Evolutionary conservation across 139 green algal genomes (phyloP).

Genomic region (Tetradesmus lagerheimii): DNA sequence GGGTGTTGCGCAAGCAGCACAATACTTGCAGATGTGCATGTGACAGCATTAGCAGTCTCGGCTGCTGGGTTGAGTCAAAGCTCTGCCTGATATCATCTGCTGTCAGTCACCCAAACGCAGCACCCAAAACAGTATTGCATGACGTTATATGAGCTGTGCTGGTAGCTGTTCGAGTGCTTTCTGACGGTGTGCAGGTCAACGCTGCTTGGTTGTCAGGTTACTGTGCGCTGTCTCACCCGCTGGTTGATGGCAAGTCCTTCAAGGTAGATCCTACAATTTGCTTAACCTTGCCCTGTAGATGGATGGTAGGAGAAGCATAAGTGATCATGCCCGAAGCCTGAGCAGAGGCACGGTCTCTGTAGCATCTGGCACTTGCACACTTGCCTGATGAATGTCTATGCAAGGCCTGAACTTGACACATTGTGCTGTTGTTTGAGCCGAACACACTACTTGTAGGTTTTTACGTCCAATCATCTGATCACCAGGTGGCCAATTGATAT

Average conservation of each 20-base stretch:
- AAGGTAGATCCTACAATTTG: constrained; percentile 99
- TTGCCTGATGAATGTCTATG: constrained; percentile 99
- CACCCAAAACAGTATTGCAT: background rate
- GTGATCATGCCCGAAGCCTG: background rate
- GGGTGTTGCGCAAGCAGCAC: too few relatives aligned
- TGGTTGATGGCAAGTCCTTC: constrained; percentile 72
- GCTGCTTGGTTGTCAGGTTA: background rate
- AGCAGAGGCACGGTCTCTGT: background rate
- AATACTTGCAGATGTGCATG: too few relatives aligned
- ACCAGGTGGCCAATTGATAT: background rate
- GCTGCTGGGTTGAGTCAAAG: too few relatives aligned
- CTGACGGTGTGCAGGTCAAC: background rate
- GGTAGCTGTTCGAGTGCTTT: background rate
- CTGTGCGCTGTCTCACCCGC: background rate
- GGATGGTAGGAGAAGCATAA: background rate
- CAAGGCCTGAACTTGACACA: constrained; percentile 90
- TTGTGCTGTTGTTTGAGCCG: background rate
- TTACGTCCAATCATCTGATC: background rate
- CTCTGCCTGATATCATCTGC: too few relatives aligned
- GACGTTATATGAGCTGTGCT: background rate
- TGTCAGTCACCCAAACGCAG: too few relatives aligned
- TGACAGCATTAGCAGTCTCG: too few relatives aligned
- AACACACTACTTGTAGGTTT: background rate
- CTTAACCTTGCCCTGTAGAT: constrained; percentile 95
- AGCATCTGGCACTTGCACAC: background rate